These are phyloP conservation scores for Jacaranda copaia DNA, from an alignment of 257 asterid genomes.

Conservation along the genomic window DNA sequence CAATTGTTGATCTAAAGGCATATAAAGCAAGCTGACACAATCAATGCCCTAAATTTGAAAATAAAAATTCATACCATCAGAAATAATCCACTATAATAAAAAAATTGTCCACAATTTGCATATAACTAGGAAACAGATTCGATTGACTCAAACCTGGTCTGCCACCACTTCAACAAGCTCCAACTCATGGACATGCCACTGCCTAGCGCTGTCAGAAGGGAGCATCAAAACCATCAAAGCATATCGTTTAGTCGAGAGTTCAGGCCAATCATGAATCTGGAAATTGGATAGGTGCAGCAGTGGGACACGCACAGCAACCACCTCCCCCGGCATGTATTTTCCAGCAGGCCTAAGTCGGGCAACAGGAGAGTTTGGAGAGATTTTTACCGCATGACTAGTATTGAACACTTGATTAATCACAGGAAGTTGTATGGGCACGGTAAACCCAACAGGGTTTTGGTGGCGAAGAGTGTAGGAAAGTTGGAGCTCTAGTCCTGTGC, in stretches of 20 bases:
- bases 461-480: slow-evolving; percentile 94
- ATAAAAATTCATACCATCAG: not conserved
- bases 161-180: slow-evolving; percentile 99
- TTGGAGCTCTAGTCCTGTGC: slow-evolving; percentile 91
- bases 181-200: slow-evolving; percentile 94
- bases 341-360: slow-evolving; percentile 85
- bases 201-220: slow-evolving; percentile 95
- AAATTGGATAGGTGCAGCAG: slow-evolving; percentile 87
- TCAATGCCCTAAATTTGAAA: not conserved
- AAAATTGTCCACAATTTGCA: not conserved
- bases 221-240: slow-evolving; percentile 98
- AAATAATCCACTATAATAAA: not conserved
- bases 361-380: slow-evolving; percentile 86
- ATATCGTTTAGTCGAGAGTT: slow-evolving; percentile 83
- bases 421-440: slow-evolving; percentile 91
- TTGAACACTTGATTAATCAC: slow-evolving; percentile 79
- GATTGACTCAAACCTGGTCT: slow-evolving; percentile 72
- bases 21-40: slow-evolving; percentile 4
- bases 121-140: slow-evolving; percentile 28
- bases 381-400: slow-evolving; percentile 75
- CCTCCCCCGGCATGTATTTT: slow-evolving; percentile 87
- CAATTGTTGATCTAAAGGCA: slow-evolving; percentile 20
- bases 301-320: slow-evolving; percentile 95
- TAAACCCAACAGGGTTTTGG: slow-evolving; percentile 84
- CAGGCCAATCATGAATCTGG: slow-evolving; percentile 98